phyloP scores from a whole-genome alignment of 805 yeast species.

The Metschnikowia rubicola region DNA sequence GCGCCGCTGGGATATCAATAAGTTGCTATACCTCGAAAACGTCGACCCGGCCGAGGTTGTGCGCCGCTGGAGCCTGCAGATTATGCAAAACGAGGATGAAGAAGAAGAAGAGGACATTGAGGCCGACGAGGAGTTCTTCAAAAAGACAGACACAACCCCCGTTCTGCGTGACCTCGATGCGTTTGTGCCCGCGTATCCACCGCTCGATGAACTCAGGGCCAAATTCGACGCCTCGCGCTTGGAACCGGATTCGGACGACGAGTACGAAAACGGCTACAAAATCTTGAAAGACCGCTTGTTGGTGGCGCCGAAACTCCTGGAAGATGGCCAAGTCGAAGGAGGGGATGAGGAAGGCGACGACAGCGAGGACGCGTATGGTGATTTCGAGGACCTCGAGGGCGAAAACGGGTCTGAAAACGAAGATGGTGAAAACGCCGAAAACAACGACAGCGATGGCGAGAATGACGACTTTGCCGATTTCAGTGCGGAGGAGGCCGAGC shows the following conservation, averaged over 20 bases:
- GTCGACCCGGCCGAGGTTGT: constrained; percentile 71
- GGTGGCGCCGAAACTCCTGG: constrained; percentile 47
- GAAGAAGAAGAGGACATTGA: constrained; percentile 37
- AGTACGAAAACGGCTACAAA: constrained; percentile 40
- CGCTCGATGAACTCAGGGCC: constrained; percentile 40
- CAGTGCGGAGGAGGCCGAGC: constrained; percentile 46
- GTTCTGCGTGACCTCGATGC: constrained; percentile 35
- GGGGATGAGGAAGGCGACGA: constrained; percentile 29
- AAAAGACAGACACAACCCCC: constrained; percentile 37
- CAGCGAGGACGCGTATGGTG: constrained; percentile 42
- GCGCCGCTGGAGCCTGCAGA: constrained; percentile 64
- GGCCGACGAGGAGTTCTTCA: constrained; percentile 46
- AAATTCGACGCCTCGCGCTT: constrained; percentile 41
- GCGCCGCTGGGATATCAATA: constrained; percentile 74
- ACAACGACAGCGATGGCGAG: constrained; percentile 20
- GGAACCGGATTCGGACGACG: constrained; percentile 28
- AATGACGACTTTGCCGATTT: constrained; percentile 51
- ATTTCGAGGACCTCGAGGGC: constrained; percentile 40
- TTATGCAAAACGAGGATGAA: constrained; percentile 39
- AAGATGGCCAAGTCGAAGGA: constrained; percentile 23
- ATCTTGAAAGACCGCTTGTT: constrained; percentile 47
- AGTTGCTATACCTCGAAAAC: constrained; percentile 74
- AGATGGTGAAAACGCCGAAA: constrained; percentile 24
- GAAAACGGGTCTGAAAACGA: constrained; percentile 26
- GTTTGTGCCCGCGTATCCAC: constrained; percentile 34